These are phyloP conservation scores for Colletotrichum gigasporum DNA, from an alignment of 2,329 filamentous ascomycete genomes.

Conservation along the genomic window DNA sequence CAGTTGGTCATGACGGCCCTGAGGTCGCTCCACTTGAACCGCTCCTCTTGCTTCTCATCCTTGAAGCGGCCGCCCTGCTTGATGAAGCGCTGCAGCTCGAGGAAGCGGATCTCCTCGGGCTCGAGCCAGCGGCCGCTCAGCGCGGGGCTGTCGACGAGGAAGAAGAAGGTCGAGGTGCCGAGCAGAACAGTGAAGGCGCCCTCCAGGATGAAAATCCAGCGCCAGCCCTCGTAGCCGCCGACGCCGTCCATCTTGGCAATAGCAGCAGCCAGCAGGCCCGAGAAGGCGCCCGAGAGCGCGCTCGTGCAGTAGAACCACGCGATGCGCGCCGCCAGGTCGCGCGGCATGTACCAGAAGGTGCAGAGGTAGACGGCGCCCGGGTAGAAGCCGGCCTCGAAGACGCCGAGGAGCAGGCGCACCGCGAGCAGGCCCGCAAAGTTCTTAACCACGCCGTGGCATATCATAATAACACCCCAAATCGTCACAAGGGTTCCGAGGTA, in stretches of 20 bases:
- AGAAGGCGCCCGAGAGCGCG: constrained; percentile 62
- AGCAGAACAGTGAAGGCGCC: constrained; percentile 46
- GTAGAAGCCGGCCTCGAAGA: constrained; percentile 43
- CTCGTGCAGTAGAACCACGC: constrained; percentile 40
- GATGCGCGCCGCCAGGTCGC: constrained; percentile 38
- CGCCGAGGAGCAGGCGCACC: constrained; percentile 42
- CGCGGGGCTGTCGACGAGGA: constrained; percentile 53
- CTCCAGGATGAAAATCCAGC: constrained; percentile 60
- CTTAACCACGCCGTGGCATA: constrained; percentile 37
- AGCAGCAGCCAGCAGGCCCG: constrained; percentile 68
- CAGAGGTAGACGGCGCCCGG: constrained; percentile 41
- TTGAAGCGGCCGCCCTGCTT: constrained; percentile 41
- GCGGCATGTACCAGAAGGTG: constrained; percentile 42
- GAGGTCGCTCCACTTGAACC: constrained; percentile 37
- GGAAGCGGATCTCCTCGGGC: constrained; percentile 45
- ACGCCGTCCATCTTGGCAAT: constrained; percentile 66
- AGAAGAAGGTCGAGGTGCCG: constrained; percentile 48
- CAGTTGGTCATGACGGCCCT: constrained; percentile 41
- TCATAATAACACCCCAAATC: constrained; percentile 46
- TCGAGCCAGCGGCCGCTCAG: constrained; percentile 45
- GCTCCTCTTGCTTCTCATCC: constrained; percentile 28
- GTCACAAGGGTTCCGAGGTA: constrained; percentile 74
- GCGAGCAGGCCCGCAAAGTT: constrained; percentile 40
- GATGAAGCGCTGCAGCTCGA: constrained; percentile 41
- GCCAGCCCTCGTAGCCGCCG: constrained; percentile 61